A percentile compares a stretch with the other conserved stretches of the same genome.
phyloP scores from a whole-genome alignment of 2,329 filamentous ascomycete species.

The Fusarium sp. region DNA sequence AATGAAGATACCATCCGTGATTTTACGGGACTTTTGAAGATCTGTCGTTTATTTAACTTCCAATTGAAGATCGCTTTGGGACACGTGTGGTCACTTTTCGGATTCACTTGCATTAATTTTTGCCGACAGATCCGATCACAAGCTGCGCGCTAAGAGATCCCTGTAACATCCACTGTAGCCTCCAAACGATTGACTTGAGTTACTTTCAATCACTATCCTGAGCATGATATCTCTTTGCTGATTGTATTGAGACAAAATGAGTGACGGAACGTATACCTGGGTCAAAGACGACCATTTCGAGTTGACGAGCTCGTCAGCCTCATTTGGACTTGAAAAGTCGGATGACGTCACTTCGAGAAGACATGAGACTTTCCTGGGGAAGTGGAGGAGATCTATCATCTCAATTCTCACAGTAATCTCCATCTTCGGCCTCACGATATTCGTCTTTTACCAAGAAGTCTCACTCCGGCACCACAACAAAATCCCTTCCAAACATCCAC shows the following conservation, averaged over 20 bases:
- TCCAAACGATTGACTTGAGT: accelerated
- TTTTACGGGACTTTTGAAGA: not conserved
- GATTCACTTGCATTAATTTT: not conserved
- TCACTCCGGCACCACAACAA: not conserved
- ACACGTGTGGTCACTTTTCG: slow-evolving; percentile 27
- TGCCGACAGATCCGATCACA: slow-evolving; percentile 45
- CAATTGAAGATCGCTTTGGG: slow-evolving; percentile 19
- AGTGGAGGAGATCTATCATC: not conserved
- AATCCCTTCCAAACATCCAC: slow-evolving; percentile 3
- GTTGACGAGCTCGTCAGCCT: not conserved
- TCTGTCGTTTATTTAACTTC: not conserved
- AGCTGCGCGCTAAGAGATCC: not conserved
- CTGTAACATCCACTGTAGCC: slow-evolving; percentile 1
- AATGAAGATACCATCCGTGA: not conserved
- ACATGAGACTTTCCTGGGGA: not conserved
- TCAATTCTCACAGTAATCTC: slow-evolving; percentile 34
- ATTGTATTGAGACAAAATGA: not conserved
- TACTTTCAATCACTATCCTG: no score
- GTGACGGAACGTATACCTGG: not conserved
- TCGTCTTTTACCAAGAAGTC: slow-evolving; percentile 34
- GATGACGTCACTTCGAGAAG: accelerated
- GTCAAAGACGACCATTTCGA: not conserved
- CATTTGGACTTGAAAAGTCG: not conserved
- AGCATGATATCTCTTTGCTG: no score
- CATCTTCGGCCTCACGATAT: slow-evolving; percentile 36